These are phyloP conservation scores for Mucor indicus DNA, from an alignment of 371 early-diverging fungal species.

Conservation along the genomic window DNA sequence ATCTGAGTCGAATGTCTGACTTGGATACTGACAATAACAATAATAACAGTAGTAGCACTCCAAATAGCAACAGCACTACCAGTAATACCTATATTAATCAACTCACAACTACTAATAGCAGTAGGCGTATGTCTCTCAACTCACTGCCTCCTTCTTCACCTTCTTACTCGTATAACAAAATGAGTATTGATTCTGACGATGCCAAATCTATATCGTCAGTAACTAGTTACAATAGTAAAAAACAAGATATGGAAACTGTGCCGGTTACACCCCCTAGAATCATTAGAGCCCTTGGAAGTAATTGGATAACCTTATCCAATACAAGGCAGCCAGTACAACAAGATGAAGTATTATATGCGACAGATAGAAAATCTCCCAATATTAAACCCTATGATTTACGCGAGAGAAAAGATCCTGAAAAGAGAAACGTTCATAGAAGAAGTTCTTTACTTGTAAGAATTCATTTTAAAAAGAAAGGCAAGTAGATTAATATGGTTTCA, in stretches of 20 bases:
- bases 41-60: conserved; percentile 8
- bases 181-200: conserved; percentile 43
- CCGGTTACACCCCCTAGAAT: neutral
- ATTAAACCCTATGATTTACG: conserved; percentile 5
- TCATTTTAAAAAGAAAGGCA: neutral
- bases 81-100: neutral
- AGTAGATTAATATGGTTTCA: neutral
- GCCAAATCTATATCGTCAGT: conserved; percentile 26
- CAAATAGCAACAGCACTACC: conserved; percentile 2
- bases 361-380: neutral
- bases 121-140: conserved; percentile 16
- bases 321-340: conserved; percentile 2
- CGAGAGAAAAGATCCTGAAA: conserved; percentile 32
- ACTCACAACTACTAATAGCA: conserved; percentile 1
- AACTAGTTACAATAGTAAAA: neutral
- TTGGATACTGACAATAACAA: conserved; percentile 11
- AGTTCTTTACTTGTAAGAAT: conserved; percentile 38
- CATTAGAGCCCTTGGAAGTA: neutral
- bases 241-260: neutral
- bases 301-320: conserved; percentile 2
- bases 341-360: conserved; percentile 1
- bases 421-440: conserved; percentile 34
- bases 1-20: conserved; percentile 28
- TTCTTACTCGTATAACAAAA: conserved; percentile 32
- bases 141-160: conserved; percentile 25